phyloP scores from a whole-genome alignment of 2,329 filamentous ascomycete genomes.

The Shiraia bambusicola region DNA sequence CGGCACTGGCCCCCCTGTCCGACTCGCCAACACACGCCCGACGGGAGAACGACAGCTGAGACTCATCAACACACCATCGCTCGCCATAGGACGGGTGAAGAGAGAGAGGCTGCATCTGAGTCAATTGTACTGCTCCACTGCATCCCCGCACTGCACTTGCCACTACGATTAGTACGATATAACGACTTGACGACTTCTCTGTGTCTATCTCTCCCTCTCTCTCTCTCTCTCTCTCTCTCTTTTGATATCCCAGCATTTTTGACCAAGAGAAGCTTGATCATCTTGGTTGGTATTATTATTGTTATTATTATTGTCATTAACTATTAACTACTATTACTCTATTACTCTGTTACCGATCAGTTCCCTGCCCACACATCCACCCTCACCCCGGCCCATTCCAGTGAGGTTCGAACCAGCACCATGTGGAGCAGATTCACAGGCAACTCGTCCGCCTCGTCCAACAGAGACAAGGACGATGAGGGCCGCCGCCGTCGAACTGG shows the following conservation, averaged over 20 bases:
- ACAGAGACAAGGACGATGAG: conserved; percentile 30
- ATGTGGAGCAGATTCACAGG: conserved; percentile 45
- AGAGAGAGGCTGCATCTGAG: conserved; percentile 14
- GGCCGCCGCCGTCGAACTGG: conserved; percentile 26
- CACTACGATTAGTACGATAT: conserved; percentile 12
- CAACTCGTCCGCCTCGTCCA: conserved; percentile 31
- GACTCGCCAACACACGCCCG: conserved; percentile 1
- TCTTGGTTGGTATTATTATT: conserved; percentile 25
- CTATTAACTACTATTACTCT: too few relatives aligned
- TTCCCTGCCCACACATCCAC: conserved; percentile 12
- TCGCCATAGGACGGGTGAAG: conserved; percentile 19
- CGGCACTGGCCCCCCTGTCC: conserved; percentile 1
- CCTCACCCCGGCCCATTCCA: conserved; percentile 1
- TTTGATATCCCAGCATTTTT: conserved; percentile 28
- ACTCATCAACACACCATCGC: conserved; percentile 17
- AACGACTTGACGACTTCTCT: conserved; percentile 18
- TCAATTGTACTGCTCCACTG: conserved; percentile 13
- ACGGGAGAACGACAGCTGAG: conserved; percentile 29
- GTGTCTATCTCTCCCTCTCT: too few relatives aligned
- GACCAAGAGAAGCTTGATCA: conserved; percentile 13
- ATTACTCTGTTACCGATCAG: too few relatives aligned
- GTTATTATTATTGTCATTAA: too few relatives aligned
- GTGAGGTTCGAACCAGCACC: conserved; percentile 10
- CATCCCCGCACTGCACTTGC: conserved; percentile 15
- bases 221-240: too few relatives aligned